phyloP scores from a whole-genome alignment of 164 flowering plant genomes.

The grape (Vitis vinifera) region ASM3070453v1 NC_081811.1:23100001-23100500 shows the following conservation, averaged over 20 bases:
- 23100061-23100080: too few relatives aligned
- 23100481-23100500: constrained; percentile 24
- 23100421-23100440: background rate
- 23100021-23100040: background rate
- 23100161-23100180: constrained; percentile 78
- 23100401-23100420: constrained; percentile 26
- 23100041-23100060: background rate
- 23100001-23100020: too few relatives aligned
- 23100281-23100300: background rate
- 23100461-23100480: too few relatives aligned
- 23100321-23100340: background rate
- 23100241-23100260: background rate
- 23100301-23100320: background rate
- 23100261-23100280: background rate
- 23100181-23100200: constrained; percentile 44
- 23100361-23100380: constrained; percentile 67
- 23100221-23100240: background rate
- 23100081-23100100: background rate
- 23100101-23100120: constrained; percentile 27
- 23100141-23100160: constrained; percentile 73
- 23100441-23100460: too few relatives aligned
- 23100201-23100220: constrained; percentile 29
- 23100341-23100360: constrained; percentile 34
- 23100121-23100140: constrained; percentile 60
- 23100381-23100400: constrained; percentile 69